Evolutionary conservation across 2,329 filamentous ascomycete species (phyloP), one percentile per base, ranked within the genome.

Genomic region (Colletotrichum caudatum): DNA sequence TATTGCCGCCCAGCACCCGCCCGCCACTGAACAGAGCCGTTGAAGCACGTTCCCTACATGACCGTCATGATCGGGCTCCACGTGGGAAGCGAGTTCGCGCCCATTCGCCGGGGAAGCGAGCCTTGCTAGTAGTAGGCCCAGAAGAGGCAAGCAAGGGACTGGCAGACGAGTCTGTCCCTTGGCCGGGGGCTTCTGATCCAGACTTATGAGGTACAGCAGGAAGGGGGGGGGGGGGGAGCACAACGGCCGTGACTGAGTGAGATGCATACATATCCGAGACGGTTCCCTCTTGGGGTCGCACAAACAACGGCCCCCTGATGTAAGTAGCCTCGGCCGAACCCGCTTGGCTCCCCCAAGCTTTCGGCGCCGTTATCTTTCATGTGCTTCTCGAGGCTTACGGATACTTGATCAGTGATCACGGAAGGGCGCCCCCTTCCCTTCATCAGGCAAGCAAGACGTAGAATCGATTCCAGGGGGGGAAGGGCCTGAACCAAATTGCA

Each of bases 31-130:
- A 39, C 29, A 12, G 26, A 23, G 14, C 4, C 18, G 12, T 48
- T 46, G 16, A 39, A 26, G 35, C 57, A 71, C 51, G 46, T 54
- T 68, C 8, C 46, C 44, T 26, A 16, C 18, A 68, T 23, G 8
- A 48, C 41, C 59, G 35, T 37, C 26, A 26, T 46, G 33, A 9
- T 29, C n/a, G 16, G 58, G 26, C n/a, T 58, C 54, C 64, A 68
- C 64, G 69, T 71, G 64, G 58, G 51, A 29, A 18, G 29, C 44
- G n/a, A 33, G 12, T 23, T 8, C 0, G 0, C 35, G 26, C 6
- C 37, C 9, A 58, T 68, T 63, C 29, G 58, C 33, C 58, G 50
- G 1, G 5, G n/a, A 23, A 58, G 51, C 9, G 35, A 35, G 23
- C 8, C 8, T 14, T n/a, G 16, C 18, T 48, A 35, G n/a, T n/a